A percentile compares a stretch with the other conserved stretches of the same genome.
Evolutionary conservation across 73 alveolate genomes (phyloP).

Genomic region (Paramecium caudatum): DNA sequence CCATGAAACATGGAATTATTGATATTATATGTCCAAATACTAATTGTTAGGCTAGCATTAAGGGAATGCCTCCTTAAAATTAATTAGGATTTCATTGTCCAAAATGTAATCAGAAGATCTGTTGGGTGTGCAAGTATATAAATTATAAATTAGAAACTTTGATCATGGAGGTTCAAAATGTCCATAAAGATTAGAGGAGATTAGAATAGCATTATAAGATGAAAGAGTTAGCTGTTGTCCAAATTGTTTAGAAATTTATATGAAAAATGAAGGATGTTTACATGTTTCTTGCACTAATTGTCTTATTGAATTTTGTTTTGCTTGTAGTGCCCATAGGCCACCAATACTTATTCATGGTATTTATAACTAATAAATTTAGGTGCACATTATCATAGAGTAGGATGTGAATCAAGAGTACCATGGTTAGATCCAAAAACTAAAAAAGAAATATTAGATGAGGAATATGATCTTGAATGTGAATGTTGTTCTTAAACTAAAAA

Average conservation of each 20-base stretch:
- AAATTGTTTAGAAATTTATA: slow-evolving; percentile 49
- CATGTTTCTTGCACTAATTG: slow-evolving; percentile 64
- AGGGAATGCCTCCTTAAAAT: slow-evolving; percentile 57
- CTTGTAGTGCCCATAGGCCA: slow-evolving; percentile 45
- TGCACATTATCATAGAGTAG: slow-evolving; percentile 64
- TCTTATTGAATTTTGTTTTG: slow-evolving; percentile 55
- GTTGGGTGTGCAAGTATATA: slow-evolving; percentile 65
- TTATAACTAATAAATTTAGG: background rate
- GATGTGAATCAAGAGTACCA: slow-evolving; percentile 41
- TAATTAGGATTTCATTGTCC: slow-evolving; percentile 30
- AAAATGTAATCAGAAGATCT: slow-evolving; percentile 9
- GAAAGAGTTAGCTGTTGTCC: slow-evolving; percentile 73
- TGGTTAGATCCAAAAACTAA: slow-evolving; percentile 13
- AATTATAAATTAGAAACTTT: background rate
- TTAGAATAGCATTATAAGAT: slow-evolving; percentile 42
- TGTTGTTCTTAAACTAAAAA: background rate
- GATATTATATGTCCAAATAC: slow-evolving; percentile 57
- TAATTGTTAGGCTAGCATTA: background rate
- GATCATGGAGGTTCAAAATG: slow-evolving; percentile 59
- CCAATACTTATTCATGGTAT: slow-evolving; percentile 51
- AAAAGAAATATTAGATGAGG: slow-evolving; percentile 31
- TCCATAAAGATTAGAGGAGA: slow-evolving; percentile 61
- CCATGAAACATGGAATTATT: slow-evolving; percentile 40
- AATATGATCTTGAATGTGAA: slow-evolving; percentile 47
- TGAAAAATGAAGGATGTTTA: slow-evolving; percentile 68